Evolutionary conservation across 192 early-diverging fungal species (phyloP), one percentile per base, ranked within the genome.

Genomic region (Rhizoclosmatium sp.): DNA sequence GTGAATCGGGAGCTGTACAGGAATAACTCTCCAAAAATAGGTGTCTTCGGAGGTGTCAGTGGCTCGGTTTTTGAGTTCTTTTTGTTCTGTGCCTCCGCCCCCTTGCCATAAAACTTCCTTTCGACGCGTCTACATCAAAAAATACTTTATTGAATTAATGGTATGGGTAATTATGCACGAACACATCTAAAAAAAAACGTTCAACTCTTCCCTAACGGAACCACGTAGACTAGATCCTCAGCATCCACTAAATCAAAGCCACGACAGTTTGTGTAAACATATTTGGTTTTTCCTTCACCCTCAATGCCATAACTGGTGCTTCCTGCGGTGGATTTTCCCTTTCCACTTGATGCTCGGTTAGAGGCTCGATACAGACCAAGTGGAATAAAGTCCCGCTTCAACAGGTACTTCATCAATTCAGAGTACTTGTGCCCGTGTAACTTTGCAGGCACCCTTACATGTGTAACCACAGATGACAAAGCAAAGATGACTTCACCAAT

Each of bases 191-290:
- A 12, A 54, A 54, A 54, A 54, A 51, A 4, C 49, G 4, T 16
- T 54, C 51, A 54, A 7, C 16, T 54, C 16, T 54, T 7, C 9
- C 51, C 51, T 12, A 54, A 16, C 16, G 65, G 67, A 47, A 85
- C 21, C 2, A 80, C 82, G 78, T 85, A 88, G 12, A 88, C 81
- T 31, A 82, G 41, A 68, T 88, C 87, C 2, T 83, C 76, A 39
- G 69, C 45, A 2, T 68, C 76, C 1, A 88, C 75, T 4, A 88
- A 68, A 65, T 88, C 87, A 54, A 78, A 75, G 5, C 72, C 81
- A 41, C 82, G 69, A 47, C 82, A 84, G 66, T 89, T 89, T 2
- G 88, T 87, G 78, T 87, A 89, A 2, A 89, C 88, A 76, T 84
- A 89, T 40, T 82, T 83, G 42, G 82, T 46, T 4, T 49, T 46